Evolutionary conservation across 345 rosid genomes (phyloP).

Genomic region (Boechera stricta): DNA sequence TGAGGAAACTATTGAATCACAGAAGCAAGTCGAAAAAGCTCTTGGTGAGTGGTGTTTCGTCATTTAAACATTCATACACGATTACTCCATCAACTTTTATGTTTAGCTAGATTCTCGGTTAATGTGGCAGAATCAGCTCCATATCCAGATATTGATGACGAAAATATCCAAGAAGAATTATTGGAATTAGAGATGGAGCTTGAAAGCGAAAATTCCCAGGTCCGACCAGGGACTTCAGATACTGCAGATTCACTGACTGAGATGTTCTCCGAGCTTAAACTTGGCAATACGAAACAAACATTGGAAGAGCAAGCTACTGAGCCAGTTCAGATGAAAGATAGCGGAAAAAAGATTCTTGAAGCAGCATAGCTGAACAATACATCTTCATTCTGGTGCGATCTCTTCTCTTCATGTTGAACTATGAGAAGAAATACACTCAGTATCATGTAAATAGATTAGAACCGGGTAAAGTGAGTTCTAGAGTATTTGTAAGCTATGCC

Average conservation of each 20-base stretch:
- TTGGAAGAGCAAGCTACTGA: constrained; percentile 34
- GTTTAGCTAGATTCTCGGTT: constrained; percentile 28
- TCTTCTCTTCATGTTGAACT: constrained; percentile 20
- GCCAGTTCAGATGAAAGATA: constrained; percentile 43
- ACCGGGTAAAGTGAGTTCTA: constrained; percentile 6
- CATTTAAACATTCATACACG: constrained; percentile 11
- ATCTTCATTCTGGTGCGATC: constrained; percentile 34
- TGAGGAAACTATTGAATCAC: constrained; percentile 69
- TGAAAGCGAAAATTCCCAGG: constrained; percentile 46
- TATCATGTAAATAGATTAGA: neutral
- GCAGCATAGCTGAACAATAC: constrained; percentile 48
- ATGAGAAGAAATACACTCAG: neutral
- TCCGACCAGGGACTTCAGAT: constrained; percentile 38
- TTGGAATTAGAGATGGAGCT: constrained; percentile 67
- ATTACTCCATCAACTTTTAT: constrained; percentile 1
- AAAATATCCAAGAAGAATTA: constrained; percentile 78
- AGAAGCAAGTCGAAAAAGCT: constrained; percentile 72
- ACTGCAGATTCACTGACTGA: constrained; percentile 53
- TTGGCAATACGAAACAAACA: constrained; percentile 47
- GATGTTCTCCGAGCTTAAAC: constrained; percentile 64
- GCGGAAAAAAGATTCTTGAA: constrained; percentile 51
- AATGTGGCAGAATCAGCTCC: constrained; percentile 58
- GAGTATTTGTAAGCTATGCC: constrained; percentile 15
- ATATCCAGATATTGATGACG: constrained; percentile 61
- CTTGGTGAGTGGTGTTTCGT: constrained; percentile 53